Evolutionary conservation across 345 rosid species (phyloP), one percentile per base, ranked within the genome.

Genomic region (Sonneratia alba): DNA sequence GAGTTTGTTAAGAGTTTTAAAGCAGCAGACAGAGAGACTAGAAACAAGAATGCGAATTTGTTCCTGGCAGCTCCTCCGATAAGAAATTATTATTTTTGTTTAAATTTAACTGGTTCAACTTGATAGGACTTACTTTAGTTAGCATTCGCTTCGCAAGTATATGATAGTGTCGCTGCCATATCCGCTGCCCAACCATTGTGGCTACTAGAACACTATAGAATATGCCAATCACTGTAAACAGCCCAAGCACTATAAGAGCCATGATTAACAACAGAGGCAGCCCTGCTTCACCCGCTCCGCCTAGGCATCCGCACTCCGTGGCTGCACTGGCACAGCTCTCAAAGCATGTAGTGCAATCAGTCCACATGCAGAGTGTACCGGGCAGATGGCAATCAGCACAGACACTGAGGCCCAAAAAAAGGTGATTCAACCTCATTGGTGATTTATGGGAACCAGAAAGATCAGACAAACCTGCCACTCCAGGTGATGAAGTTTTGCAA

Each of bases 211-310:
- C 97, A 49, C 98, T 96, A 78, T 96, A 96, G 82, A 92, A 96
- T 83, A 92, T 88, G 72, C 98, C 99, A 16, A 96, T 86, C 71
- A 96, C 89, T 1, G 98, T 95, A 79, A 95, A 95, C 45, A 95
- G 83, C 72, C 93, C 99, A 47, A 96, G 90, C 76, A 92, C 87
- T 68, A 92, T 70, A 83, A 92, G 76, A 57, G 94, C 96, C 96
- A 85, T 87, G 81, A 96, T 82, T 63, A 90, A 87, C 68, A 96
- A 71, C 43, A 96, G 75, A 0, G 98, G 99, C 67, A 96, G 77
- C 76, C 99, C 99, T 8, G 98, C 98, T 87, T 92, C 99, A 27
- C 98, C 98, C 70, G 99, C 99, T 74, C 98, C 98, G 71, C 97
- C 94, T 76, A 96, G 81, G 83, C 99, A 96, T 67, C 99, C 95